Evolutionary conservation across 441 rosid genomes (phyloP).

Genomic region (Geranium incanum): DNA sequence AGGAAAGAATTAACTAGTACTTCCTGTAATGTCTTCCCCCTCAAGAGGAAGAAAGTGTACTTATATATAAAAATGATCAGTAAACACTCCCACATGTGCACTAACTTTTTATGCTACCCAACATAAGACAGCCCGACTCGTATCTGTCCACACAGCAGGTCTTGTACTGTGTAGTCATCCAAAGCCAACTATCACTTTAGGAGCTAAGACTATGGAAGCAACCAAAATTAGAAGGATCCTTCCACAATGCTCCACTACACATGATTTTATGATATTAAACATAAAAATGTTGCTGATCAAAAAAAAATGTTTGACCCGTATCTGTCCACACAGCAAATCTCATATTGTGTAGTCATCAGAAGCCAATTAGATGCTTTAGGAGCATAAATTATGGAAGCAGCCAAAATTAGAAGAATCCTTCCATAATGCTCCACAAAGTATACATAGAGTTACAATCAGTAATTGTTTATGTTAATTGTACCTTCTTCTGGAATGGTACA

Average conservation of each 20-base stretch:
- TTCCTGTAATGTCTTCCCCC: neutral
- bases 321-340: conserved; percentile 25
- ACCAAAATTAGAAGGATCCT: conserved; percentile 55
- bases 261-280: neutral
- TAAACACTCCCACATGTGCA: neutral
- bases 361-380: conserved; percentile 23
- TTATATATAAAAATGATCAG: neutral
- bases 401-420: conserved; percentile 22
- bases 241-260: conserved; percentile 37
- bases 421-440: conserved; percentile 20
- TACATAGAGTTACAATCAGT: neutral
- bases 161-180: conserved; percentile 64
- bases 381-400: conserved; percentile 19
- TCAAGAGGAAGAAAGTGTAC: neutral
- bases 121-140: conserved; percentile 45
- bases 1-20: neutral
- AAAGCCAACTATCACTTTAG: conserved; percentile 56
- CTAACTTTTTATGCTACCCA: neutral
- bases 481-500: neutral
- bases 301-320: conserved; percentile 20
- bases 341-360: conserved; percentile 18
- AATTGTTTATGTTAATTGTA: neutral
- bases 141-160: conserved; percentile 66
- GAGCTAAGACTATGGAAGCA: conserved; percentile 61
- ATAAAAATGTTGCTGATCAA: neutral